Base-by-base conservation (phyloP, 1,139 yeast species). In the Taphrina wiesneri region DNA sequence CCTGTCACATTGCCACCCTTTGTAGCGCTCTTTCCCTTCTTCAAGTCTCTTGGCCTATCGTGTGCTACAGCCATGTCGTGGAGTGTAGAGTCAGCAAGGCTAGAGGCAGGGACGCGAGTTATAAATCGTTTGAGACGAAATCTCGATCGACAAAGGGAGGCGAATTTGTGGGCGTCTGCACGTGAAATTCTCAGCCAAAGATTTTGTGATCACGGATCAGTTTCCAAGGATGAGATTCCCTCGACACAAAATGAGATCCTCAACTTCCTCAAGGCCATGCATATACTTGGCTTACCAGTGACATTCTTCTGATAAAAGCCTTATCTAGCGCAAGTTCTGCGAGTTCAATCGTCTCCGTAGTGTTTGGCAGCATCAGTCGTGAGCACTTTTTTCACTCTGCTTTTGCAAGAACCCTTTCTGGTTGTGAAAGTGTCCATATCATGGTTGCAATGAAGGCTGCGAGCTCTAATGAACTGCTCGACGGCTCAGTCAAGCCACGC, bases 101-200 rank as follows among this genome's bases (percentile, higher is more conserved):
- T n/a, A n/a, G 19, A 39, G 43, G 19, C 43, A 45, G 21, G 49
- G 49, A 45, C 49, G 49, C 49, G 49, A 45, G 21, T 45, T 19
- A 45, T 19, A 17, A 45, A 45, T 6, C 7, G 49, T 19, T 21
- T n/a, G 43, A n/a, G 43, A 11, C 17, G 17, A n/a, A 39, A n/a
- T 13, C 15, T 13, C 19, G 43, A 39, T 39, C 17, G 43, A 39
- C n/a, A 15, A n/a, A 45, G 28, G 15, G 49, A 45, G 49, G 49
- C 49, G 49, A 45, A 45, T 39, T 7, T 39, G 43, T n/a, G 43
- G 43, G 43, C 43, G 43, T 2, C 43, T 39, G 43, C 43, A 39
- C 43, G 43, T 39, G 43, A n/a, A 39, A 2, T n/a, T n/a, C n/a
- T 30, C 34, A 11, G 34, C 34, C 34, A 6, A 30, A 6, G 11